phyloP scores from a whole-genome alignment of 768 basidiomycete species.

The Gyrodon lividus region DNA sequence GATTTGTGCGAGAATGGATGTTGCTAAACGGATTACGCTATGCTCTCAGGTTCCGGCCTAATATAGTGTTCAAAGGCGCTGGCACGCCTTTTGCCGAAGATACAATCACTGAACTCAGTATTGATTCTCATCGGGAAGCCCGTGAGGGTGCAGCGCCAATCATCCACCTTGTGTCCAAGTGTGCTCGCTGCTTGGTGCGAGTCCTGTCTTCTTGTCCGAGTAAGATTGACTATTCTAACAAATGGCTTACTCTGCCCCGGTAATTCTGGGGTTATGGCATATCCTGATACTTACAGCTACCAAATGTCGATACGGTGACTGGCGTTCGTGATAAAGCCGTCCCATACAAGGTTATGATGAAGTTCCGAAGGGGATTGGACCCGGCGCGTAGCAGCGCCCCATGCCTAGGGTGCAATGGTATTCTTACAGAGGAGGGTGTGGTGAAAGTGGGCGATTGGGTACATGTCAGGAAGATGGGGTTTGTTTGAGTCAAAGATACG shows the following conservation, averaged over 20 bases:
- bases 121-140: conserved; percentile 39
- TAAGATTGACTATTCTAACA: conserved; percentile 5
- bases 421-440: conserved; percentile 48
- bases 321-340: conserved; percentile 70
- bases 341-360: conserved; percentile 73
- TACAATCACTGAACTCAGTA: conserved; percentile 57
- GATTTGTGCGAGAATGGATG: not conserved
- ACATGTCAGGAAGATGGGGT: conserved; percentile 43
- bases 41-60: conserved; percentile 65
- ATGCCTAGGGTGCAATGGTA: conserved; percentile 68
- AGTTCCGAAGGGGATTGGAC: conserved; percentile 64
- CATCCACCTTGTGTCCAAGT: conserved; percentile 65
- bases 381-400: conserved; percentile 46
- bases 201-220: conserved; percentile 20
- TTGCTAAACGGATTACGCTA: conserved; percentile 4
- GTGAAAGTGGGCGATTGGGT: conserved; percentile 64
- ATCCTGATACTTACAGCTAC: conserved; percentile 46
- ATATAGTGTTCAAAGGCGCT: conserved; percentile 65
- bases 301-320: conserved; percentile 66
- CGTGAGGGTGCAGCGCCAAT: conserved; percentile 14
- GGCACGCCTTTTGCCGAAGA: conserved; percentile 74
- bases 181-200: conserved; percentile 67
- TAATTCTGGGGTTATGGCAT: not conserved
- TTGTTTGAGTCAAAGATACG: conserved; percentile 16
- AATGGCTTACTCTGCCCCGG: not conserved